These are phyloP conservation scores for Penicillium vulpinum DNA, from an alignment of 2,329 filamentous ascomycete species.

Conservation along the genomic window DNA sequence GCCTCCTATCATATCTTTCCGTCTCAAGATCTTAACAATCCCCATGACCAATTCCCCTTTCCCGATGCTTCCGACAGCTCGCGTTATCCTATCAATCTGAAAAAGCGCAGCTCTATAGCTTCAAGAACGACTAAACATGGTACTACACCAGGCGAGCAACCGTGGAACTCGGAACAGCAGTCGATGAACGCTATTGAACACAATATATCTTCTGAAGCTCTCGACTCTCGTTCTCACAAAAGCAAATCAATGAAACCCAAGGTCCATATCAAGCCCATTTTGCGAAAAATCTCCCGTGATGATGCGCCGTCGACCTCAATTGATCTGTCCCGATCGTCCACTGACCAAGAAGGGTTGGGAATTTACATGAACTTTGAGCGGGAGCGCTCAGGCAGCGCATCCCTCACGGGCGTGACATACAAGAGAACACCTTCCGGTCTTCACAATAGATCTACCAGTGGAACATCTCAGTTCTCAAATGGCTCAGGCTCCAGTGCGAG, in stretches of 20 bases:
- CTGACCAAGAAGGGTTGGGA: conserved; percentile 59
- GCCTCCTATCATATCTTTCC: conserved; percentile 9
- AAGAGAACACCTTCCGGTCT: conserved; percentile 43
- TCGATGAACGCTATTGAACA: conserved; percentile 8
- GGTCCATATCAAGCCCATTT: conserved; percentile 56
- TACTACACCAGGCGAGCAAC: conserved; percentile 11
- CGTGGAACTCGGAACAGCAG: conserved; percentile 13
- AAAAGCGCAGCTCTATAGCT: conserved; percentile 11
- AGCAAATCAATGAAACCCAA: conserved; percentile 29
- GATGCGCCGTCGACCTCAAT: conserved; percentile 51
- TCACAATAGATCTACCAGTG: conserved; percentile 57
- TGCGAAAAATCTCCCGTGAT: conserved; percentile 54
- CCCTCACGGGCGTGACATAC: conserved; percentile 35
- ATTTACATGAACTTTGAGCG: conserved; percentile 46
- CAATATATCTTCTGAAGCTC: conserved; percentile 16
- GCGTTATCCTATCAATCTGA: conserved; percentile 7
- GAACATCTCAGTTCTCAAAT: conserved; percentile 55
- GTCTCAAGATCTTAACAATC: conserved; percentile 8
- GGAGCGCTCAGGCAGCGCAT: conserved; percentile 40
- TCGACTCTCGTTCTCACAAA: conserved; percentile 22
- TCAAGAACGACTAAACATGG: conserved; percentile 12
- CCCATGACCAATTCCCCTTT: conserved; percentile 15
- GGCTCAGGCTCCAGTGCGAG: conserved; percentile 47
- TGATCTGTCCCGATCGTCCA: conserved; percentile 56
- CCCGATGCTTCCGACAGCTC: conserved; percentile 17